Percentiles rank a stretch among this genome's conserved stretches.
Evolutionary conservation across 2,329 filamentous ascomycete genomes (phyloP).

Genomic region (Penicillium sp.): DNA sequence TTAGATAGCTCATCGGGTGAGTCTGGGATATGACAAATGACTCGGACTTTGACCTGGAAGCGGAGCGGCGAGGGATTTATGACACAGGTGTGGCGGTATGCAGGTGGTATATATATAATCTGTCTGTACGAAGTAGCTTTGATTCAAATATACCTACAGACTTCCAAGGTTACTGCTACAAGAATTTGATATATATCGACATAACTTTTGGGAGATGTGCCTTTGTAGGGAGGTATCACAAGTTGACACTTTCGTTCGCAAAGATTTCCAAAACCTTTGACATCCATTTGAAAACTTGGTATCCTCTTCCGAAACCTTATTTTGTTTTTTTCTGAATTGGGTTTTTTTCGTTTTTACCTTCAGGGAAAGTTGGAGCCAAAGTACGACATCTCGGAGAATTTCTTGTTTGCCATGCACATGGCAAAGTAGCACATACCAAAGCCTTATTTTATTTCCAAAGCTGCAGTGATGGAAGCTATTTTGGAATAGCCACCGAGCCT

Average conservation of each 20-base stretch:
- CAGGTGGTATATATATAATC: too few relatives aligned
- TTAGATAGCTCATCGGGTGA: conserved; percentile 13
- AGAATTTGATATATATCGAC: too few relatives aligned
- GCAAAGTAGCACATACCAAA: background rate
- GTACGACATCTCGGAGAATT: background rate
- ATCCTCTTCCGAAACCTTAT: background rate
- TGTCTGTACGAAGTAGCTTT: too few relatives aligned
- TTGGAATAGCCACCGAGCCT: background rate
- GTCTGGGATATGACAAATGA: conserved; percentile 3
- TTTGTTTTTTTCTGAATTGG: background rate
- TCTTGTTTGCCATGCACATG: background rate
- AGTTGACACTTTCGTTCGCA: background rate
- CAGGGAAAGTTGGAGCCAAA: background rate
- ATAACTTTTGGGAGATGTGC: too few relatives aligned
- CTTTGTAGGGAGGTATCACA: too few relatives aligned
- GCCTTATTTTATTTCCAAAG: background rate
- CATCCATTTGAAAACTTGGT: too few relatives aligned
- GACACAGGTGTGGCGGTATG: background rate
- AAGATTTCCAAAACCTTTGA: background rate
- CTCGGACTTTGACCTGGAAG: too few relatives aligned
- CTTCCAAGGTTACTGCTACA: too few relatives aligned
- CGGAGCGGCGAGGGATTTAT: background rate
- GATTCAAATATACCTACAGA: too few relatives aligned
- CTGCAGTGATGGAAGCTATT: background rate
- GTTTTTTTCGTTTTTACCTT: too few relatives aligned